Evolutionary conservation across 805 yeast genomes (phyloP).

Genomic region (Saturnispora hagleri): DNA sequence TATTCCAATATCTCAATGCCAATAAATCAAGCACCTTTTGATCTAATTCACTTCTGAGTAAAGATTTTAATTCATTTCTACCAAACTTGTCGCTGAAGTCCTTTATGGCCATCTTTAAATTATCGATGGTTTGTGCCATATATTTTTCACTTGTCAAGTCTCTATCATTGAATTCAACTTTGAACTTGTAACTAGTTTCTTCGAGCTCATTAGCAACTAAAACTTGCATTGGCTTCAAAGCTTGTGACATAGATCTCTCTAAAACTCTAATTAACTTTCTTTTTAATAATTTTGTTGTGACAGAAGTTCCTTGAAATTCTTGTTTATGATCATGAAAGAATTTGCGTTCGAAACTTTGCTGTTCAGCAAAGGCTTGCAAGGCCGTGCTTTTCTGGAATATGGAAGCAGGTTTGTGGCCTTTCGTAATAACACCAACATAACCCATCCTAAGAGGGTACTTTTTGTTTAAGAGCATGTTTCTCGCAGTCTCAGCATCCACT

Average conservation of each 20-base stretch:
- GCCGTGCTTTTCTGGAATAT: conserved; percentile 49
- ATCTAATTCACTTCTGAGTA: conserved; percentile 77
- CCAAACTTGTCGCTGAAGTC: conserved; percentile 79
- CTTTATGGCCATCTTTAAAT: conserved; percentile 75
- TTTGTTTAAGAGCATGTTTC: conserved; percentile 56
- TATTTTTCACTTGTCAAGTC: conserved; percentile 91
- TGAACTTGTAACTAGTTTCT: conserved; percentile 84
- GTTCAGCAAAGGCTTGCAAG: conserved; percentile 56
- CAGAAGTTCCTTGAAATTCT: conserved; percentile 52
- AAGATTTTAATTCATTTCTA: conserved; percentile 67
- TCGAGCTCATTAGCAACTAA: conserved; percentile 87
- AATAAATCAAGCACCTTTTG: conserved; percentile 79
- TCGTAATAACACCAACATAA: conserved; percentile 95
- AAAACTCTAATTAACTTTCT: conserved; percentile 76
- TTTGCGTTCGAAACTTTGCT: conserved; percentile 52
- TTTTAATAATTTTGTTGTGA: conserved; percentile 69
- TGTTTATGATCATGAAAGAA: conserved; percentile 59
- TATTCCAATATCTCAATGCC: conserved; percentile 90
- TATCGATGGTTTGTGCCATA: conserved; percentile 83
- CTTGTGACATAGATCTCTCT: conserved; percentile 84
- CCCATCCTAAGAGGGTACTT: conserved; percentile 94
- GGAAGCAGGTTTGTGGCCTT: conserved; percentile 39
- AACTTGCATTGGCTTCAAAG: conserved; percentile 77
- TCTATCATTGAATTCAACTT: conserved; percentile 94
- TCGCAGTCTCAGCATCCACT: conserved; percentile 69